phyloP scores from a whole-genome alignment of 345 rosid species.

The Eucalyptus virginea region DNA sequence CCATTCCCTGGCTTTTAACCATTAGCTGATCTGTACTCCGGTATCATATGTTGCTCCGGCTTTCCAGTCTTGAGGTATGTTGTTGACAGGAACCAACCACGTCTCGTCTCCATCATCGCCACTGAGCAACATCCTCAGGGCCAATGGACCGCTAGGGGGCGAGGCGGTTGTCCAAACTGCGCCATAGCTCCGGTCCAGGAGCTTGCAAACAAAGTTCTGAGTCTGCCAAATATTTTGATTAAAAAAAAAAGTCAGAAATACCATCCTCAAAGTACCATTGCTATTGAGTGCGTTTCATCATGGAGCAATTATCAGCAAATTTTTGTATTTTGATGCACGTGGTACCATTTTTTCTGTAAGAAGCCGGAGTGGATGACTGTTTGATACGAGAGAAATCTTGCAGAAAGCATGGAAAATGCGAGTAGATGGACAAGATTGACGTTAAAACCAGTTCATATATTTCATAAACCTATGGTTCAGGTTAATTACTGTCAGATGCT shows the following conservation, averaged over 20 bases:
- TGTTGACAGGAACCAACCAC: constrained; percentile 52
- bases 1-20: neutral
- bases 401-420: neutral
- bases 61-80: constrained; percentile 54
- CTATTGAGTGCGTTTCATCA: neutral
- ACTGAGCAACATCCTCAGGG: constrained; percentile 53
- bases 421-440: neutral
- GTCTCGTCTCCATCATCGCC: constrained; percentile 43
- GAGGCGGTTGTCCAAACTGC: constrained; percentile 48
- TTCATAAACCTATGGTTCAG: neutral
- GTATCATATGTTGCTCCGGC: constrained; percentile 55
- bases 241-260: neutral
- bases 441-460: neutral
- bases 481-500: neutral
- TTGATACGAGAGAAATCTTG: neutral
- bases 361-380: neutral
- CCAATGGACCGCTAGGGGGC: constrained; percentile 47
- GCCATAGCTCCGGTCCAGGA: constrained; percentile 35
- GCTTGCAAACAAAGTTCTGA: constrained; percentile 39
- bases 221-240: constrained; percentile 15
- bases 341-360: neutral
- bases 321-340: neutral
- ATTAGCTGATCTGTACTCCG: constrained; percentile 31
- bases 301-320: neutral
- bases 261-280: neutral